phyloP scores from a whole-genome alignment of 225 moss, liverwort and hornwort species.

The Lunularia cruciata region DNA sequence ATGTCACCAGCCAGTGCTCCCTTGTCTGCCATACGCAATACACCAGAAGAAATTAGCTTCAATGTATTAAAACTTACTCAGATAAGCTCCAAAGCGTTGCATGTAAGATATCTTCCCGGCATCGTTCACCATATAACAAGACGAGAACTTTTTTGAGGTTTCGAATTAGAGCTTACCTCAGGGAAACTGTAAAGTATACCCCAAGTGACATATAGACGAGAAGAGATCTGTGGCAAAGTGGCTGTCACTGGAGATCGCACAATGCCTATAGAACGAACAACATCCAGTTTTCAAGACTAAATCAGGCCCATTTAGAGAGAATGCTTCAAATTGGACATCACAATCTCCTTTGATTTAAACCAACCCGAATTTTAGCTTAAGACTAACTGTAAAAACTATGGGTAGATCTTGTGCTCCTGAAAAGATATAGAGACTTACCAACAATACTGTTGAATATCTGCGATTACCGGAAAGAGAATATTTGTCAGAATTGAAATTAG shows the following conservation, averaged over 20 bases:
- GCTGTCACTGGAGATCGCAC: slow-evolving; percentile 85
- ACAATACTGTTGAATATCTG: slow-evolving; percentile 94
- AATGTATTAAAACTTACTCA: background rate
- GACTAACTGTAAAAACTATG: background rate
- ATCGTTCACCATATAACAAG: too few relatives aligned
- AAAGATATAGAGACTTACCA: slow-evolving; percentile 42
- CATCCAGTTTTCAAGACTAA: too few relatives aligned
- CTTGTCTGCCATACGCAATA: slow-evolving; percentile 52
- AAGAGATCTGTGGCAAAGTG: slow-evolving; percentile 83
- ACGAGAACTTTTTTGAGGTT: background rate
- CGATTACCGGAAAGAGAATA: background rate
- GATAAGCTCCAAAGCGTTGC: background rate
- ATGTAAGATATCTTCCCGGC: background rate
- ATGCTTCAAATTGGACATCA: background rate
- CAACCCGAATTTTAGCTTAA: background rate
- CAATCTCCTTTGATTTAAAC: too few relatives aligned
- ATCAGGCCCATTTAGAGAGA: background rate
- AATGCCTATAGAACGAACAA: slow-evolving; percentile 52
- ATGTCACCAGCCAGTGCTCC: slow-evolving; percentile 85
- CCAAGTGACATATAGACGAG: slow-evolving; percentile 82
- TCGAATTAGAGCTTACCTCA: slow-evolving; percentile 38
- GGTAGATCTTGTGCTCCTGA: background rate
- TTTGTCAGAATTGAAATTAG: background rate
- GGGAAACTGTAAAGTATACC: slow-evolving; percentile 85
- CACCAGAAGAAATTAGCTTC: background rate